Conservation (phyloP, 306 rosid species). For the Cicer judaicum region DNA sequence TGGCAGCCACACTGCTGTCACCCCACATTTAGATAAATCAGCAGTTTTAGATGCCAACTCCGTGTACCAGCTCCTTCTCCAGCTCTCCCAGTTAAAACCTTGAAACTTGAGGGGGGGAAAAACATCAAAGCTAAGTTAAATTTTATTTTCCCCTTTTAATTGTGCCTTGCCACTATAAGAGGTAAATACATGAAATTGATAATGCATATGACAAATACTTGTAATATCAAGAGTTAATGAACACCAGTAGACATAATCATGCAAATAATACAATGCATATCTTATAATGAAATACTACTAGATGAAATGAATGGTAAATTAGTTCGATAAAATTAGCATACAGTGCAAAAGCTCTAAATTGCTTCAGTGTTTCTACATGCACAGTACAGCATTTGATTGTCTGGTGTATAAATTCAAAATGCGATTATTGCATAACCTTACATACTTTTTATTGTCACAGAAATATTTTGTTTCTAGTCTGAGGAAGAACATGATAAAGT, state of each 20-base stretch:
- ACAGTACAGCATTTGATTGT: background rate
- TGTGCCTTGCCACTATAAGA: background rate
- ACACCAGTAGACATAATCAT: constrained; percentile 22
- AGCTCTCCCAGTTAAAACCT: constrained; percentile 89
- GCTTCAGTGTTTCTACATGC: constrained; percentile 13
- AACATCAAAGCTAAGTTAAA: constrained; percentile 38
- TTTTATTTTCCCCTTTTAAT: constrained; percentile 19
- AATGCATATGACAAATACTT: constrained; percentile 28
- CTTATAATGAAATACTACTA: constrained; percentile 20
- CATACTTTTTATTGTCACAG: background rate
- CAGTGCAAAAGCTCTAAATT: constrained; percentile 3
- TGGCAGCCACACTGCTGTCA: constrained; percentile 80
- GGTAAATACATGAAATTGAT: constrained; percentile 32
- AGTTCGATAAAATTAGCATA: constrained; percentile 5
- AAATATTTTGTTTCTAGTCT: background rate
- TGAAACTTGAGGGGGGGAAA: constrained; percentile 61
- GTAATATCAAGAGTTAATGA: constrained; percentile 39
- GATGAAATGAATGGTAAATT: constrained; percentile 10
- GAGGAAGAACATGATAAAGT: background rate
- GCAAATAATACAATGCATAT: constrained; percentile 9
- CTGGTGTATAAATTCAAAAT: constrained; percentile 5
- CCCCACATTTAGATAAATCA: constrained; percentile 72
- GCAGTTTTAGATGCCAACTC: constrained; percentile 68
- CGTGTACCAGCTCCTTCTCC: constrained; percentile 81
- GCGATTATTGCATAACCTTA: background rate